A percentile compares a stretch with the other conserved stretches of the same genome.
Evolutionary conservation across 2,329 filamentous ascomycete genomes (phyloP).

Genomic region (Emmonsiellopsis sp.): DNA sequence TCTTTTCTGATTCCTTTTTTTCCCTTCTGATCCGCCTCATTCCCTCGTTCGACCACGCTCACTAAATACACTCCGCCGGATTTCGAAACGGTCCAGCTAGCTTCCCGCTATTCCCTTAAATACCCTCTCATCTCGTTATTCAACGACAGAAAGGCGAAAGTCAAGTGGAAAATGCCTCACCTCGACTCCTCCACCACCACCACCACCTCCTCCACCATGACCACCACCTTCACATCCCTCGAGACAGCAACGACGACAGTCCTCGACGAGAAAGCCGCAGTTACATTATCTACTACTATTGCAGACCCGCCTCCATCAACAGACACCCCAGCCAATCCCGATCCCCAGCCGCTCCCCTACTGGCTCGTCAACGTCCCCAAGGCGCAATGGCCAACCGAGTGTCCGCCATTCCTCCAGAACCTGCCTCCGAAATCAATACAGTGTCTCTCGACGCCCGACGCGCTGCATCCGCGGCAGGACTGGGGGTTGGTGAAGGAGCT

Average conservation of each 20-base stretch:
- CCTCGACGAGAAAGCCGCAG: background rate
- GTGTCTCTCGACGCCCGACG: slow-evolving; percentile 63
- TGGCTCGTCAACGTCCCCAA: slow-evolving; percentile 75
- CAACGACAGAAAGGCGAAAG: no score
- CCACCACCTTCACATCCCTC: background rate
- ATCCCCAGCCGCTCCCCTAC: slow-evolving; percentile 45
- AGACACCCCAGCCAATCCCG: slow-evolving; percentile 15
- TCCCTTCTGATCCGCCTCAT: no score
- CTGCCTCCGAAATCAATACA: slow-evolving; percentile 57
- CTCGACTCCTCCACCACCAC: background rate
- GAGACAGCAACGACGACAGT: background rate
- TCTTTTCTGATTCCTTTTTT: no score
- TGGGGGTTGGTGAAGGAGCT: slow-evolving; percentile 64
- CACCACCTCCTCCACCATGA: background rate
- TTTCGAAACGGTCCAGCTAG: slow-evolving; percentile 2
- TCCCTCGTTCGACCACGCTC: no score
- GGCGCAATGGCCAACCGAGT: slow-evolving; percentile 51
- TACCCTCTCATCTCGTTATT: no score
- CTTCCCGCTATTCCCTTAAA: slow-evolving; percentile 8
- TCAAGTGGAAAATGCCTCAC: background rate
- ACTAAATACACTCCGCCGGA: background rate
- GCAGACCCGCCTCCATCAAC: slow-evolving; percentile 11
- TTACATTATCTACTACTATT: background rate
- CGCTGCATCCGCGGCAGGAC: slow-evolving; percentile 49
- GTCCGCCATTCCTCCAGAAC: slow-evolving; percentile 60